Conservation (phyloP, 352 stramenopile species). For the Globisporangium lucens region DNA sequence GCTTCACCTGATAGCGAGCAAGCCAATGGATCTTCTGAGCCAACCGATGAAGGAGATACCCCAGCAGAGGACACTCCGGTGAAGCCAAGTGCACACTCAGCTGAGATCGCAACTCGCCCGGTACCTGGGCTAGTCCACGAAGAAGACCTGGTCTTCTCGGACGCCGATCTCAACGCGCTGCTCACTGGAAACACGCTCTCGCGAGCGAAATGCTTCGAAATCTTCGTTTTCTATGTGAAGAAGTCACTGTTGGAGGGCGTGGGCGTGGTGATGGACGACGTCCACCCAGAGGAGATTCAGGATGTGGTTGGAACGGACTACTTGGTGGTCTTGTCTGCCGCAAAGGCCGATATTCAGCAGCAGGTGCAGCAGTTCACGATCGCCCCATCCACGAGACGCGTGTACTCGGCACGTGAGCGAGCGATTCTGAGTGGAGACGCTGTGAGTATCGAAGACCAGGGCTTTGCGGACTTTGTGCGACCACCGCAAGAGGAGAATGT, state of each 20-base stretch:
- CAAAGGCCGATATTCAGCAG: conserved; percentile 32
- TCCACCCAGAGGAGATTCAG: conserved; percentile 45
- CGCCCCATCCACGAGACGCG: conserved; percentile 27
- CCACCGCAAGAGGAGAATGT: no score
- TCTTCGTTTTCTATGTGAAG: conserved; percentile 41
- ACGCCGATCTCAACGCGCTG: conserved; percentile 36
- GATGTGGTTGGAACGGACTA: conserved; percentile 42
- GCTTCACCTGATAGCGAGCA: background rate
- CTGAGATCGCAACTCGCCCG: no score
- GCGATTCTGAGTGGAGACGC: conserved; percentile 28
- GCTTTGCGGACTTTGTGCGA: conserved; percentile 28
- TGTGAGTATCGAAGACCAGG: conserved; percentile 18
- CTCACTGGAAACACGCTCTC: conserved; percentile 32
- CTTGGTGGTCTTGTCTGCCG: conserved; percentile 47
- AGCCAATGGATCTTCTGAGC: background rate
- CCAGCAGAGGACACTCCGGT: background rate
- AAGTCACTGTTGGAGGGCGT: conserved; percentile 44
- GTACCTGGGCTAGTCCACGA: conserved; percentile 5
- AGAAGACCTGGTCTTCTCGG: conserved; percentile 32
- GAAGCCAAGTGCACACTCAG: background rate
- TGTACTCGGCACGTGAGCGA: conserved; percentile 64
- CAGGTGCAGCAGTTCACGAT: conserved; percentile 32
- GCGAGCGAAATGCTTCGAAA: conserved; percentile 21
- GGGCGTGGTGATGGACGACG: conserved; percentile 61
- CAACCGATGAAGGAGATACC: conserved; percentile 14